Evolutionary conservation across 2,329 filamentous ascomycete genomes (phyloP), one percentile per base, ranked within the genome.

Genomic region (Fusarium tanahbumbuense): DNA sequence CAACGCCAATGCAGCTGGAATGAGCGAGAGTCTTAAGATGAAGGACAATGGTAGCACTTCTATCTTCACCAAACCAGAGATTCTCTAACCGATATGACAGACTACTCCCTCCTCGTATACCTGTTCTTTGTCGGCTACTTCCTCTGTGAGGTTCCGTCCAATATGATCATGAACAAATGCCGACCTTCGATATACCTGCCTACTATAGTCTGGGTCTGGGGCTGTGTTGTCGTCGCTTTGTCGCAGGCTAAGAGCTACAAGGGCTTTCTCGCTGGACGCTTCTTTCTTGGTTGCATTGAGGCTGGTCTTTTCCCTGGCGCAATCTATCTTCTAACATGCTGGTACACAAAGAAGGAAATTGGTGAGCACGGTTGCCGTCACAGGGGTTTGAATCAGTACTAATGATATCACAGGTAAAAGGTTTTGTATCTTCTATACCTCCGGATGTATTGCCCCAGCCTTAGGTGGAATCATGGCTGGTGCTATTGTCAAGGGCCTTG

Each of bases 91-190:
- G n/a, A 3, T 8, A 2, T 1, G 1, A 8, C 9, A 59, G 42
- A 60, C 10, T 64, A 56, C 20, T 59, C 49, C 1, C 40, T 59
- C 2, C 23, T 64, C 2, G 41, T 61, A 3, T 64, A 54, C 3
- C 27, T 64, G 8, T 88, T 88, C 78, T 87, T 87, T 71, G 79
- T 85, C 54, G 79, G 77, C 18, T 87, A 88, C 69, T 82, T 89
- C 42, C 70, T 85, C 16, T 86, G 84, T 64, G 85, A 88, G 70
- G 80, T 86, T 1, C 85, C 85, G 0, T 85, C 83, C 55, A 88
- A 87, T 75, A 82, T 88, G 73, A 77, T 86, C 18, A 79, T 88
- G 30, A 80, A 82, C 27, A 81, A 81, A 40, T 81, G 81, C n/a
- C 80, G 81, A 44, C 86, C 85, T 0, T 86, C 83, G 1, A 70